A percentile compares a stretch with the other conserved stretches of the same genome.
phyloP scores from a whole-genome alignment of 768 basidiomycete species.

The Vararia minispora region DNA sequence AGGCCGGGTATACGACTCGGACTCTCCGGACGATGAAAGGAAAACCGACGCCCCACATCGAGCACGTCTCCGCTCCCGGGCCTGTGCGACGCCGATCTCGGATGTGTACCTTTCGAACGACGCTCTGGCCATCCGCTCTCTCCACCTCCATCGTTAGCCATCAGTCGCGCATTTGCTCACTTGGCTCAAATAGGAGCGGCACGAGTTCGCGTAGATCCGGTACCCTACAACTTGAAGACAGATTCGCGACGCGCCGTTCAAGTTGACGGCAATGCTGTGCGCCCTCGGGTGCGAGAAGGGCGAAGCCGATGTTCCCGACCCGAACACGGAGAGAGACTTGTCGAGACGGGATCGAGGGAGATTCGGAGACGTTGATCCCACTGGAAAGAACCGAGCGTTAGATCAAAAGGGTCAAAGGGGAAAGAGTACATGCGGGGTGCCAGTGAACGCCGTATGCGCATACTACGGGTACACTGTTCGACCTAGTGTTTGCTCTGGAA shows the following conservation, averaged over 20 bases:
- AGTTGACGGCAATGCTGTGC: slow-evolving; percentile 72
- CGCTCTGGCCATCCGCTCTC: slow-evolving; percentile 55
- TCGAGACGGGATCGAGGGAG: slow-evolving; percentile 68
- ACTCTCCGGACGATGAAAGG: slow-evolving; percentile 45
- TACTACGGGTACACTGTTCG: slow-evolving; percentile 52
- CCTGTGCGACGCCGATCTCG: slow-evolving; percentile 53
- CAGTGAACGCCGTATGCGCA: slow-evolving; percentile 60
- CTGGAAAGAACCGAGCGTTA: slow-evolving; percentile 23
- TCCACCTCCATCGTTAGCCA: slow-evolving; percentile 43
- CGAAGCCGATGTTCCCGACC: slow-evolving; percentile 72
- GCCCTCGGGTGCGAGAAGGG: slow-evolving; percentile 74
- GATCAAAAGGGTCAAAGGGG: neutral
- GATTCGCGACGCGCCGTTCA: slow-evolving; percentile 60
- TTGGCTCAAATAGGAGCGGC: slow-evolving; percentile 64
- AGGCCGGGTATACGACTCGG: too few species aligned
- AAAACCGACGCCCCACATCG: slow-evolving; percentile 42
- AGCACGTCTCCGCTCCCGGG: slow-evolving; percentile 29
- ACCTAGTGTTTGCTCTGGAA: slow-evolving; percentile 36
- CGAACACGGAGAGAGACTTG: slow-evolving; percentile 69
- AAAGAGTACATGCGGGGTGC: slow-evolving; percentile 44
- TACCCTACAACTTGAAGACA: slow-evolving; percentile 74
- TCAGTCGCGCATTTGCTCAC: slow-evolving; percentile 44
- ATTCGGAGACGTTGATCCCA: slow-evolving; percentile 74
- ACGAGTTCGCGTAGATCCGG: slow-evolving; percentile 64
- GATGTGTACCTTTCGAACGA: slow-evolving; percentile 92